Evolutionary conservation across 495 filamentous ascomycete species (phyloP).

Genomic region (Astrocystis sublimbata): DNA sequence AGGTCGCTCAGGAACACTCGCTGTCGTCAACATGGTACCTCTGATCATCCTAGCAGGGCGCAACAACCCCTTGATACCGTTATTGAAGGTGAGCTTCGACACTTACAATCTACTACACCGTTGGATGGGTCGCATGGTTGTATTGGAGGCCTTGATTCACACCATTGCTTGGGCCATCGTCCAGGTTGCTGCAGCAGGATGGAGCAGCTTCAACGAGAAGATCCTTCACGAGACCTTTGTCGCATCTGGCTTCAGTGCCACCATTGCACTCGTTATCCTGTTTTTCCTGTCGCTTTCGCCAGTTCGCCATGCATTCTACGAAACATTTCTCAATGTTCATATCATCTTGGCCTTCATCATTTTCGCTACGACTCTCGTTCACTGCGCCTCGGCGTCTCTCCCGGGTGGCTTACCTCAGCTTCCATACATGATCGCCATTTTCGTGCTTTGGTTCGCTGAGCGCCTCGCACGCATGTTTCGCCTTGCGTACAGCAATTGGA

Average conservation of each 20-base stretch:
- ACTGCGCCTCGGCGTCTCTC: constrained; percentile 52
- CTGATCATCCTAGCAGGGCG: constrained; percentile 76
- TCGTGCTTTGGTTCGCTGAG: constrained; percentile 78
- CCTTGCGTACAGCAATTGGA: constrained; percentile 70
- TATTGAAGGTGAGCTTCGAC: constrained; percentile 80
- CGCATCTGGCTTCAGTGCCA: constrained; percentile 50
- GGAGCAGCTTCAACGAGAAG: constrained; percentile 53
- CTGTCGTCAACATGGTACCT: constrained; percentile 79
- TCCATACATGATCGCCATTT: constrained; percentile 64
- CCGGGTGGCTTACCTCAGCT: constrained; percentile 60
- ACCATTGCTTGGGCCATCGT: constrained; percentile 71
- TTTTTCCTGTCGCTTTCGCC: constrained; percentile 67
- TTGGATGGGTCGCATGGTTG: constrained; percentile 82
- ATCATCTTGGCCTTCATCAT: constrained; percentile 65
- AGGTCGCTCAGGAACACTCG: constrained; percentile 74
- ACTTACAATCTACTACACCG: constrained; percentile 86
- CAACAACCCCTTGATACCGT: constrained; percentile 76
- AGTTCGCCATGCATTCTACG: constrained; percentile 92
- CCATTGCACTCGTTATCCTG: constrained; percentile 59
- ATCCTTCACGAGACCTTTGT: constrained; percentile 59
- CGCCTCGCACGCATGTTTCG: constrained; percentile 66
- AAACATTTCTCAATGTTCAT: constrained; percentile 85
- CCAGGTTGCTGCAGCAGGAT: constrained; percentile 66
- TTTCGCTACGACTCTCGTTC: constrained; percentile 68
- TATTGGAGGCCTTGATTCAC: constrained; percentile 69